These are phyloP conservation scores for Saprolegnia diclina DNA, from an alignment of 352 stramenopile genomes.

Conservation along the genomic window DNA sequence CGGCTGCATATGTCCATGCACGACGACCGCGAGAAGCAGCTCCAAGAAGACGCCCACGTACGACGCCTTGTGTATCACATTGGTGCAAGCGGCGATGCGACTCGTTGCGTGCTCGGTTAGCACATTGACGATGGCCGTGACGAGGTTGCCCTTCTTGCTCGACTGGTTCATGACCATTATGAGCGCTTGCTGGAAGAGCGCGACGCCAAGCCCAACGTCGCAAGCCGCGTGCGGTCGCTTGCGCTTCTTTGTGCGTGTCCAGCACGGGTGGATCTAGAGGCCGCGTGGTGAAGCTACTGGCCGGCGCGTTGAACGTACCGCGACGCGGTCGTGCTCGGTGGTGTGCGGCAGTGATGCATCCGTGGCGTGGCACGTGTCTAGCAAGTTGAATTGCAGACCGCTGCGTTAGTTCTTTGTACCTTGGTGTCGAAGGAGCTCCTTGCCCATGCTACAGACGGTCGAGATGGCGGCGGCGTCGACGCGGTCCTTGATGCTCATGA, in stretches of 20 bases:
- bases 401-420: too few species aligned
- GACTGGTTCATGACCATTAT: background rate
- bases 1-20: background rate
- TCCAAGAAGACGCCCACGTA: background rate
- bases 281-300: background rate
- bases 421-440: constrained; percentile 22
- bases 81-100: background rate
- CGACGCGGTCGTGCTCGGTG: background rate
- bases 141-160: constrained; percentile 2
- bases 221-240: background rate
- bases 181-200: constrained; percentile 8
- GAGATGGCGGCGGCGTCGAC: constrained; percentile 10
- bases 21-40: background rate
- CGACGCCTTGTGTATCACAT: background rate
- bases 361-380: background rate
- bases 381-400: too few species aligned
- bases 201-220: background rate
- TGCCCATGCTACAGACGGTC: constrained; percentile 16
- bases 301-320: background rate
- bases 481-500: constrained; percentile 6
- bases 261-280: background rate
- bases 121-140: constrained; percentile 2
- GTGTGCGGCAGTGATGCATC: background rate
- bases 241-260: background rate
- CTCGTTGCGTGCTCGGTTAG: background rate